phyloP scores from a whole-genome alignment of 345 rosid species.

The Euphorbia peplus region DNA sequence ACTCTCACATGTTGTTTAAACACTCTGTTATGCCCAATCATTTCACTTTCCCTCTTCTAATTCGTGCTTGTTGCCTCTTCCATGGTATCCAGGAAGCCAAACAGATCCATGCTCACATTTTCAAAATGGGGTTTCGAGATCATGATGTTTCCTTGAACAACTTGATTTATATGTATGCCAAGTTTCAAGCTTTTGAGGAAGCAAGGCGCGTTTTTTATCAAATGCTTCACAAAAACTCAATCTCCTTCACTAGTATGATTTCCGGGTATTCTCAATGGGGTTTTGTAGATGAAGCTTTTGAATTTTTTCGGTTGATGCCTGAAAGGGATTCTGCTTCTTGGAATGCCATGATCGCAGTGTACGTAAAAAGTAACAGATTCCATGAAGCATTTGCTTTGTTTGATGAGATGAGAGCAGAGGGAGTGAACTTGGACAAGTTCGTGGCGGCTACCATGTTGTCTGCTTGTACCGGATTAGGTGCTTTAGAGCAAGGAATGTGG shows the following conservation, averaged over 20 bases:
- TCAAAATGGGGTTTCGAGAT: constrained; percentile 37
- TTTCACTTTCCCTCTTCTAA: constrained; percentile 42
- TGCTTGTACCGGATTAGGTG: constrained; percentile 39
- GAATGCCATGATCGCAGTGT: constrained; percentile 48
- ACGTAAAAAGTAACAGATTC: constrained; percentile 39
- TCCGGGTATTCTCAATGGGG: constrained; percentile 45
- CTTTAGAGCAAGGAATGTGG: constrained; percentile 44
- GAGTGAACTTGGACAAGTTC: constrained; percentile 35
- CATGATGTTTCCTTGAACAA: constrained; percentile 31
- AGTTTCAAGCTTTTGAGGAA: constrained; percentile 28
- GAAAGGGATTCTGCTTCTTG: constrained; percentile 44
- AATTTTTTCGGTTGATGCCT: constrained; percentile 37
- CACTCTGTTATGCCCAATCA: constrained; percentile 27
- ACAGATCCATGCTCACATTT: constrained; percentile 44
- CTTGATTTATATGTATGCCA: constrained; percentile 46
- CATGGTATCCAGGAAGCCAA: constrained; percentile 27
- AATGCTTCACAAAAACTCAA: constrained; percentile 22
- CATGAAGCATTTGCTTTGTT: constrained; percentile 49
- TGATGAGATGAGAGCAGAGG: constrained; percentile 40
- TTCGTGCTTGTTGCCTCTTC: constrained; percentile 33
- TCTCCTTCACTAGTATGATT: constrained; percentile 47
- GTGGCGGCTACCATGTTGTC: constrained; percentile 41
- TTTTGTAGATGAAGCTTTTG: constrained; percentile 36
- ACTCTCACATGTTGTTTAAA: constrained; percentile 33
- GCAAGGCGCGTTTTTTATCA: constrained; percentile 37